These are phyloP conservation scores for Yamadazyma sp. DNA, from an alignment of 1,139 yeast genomes.

Conservation along the genomic window DNA sequence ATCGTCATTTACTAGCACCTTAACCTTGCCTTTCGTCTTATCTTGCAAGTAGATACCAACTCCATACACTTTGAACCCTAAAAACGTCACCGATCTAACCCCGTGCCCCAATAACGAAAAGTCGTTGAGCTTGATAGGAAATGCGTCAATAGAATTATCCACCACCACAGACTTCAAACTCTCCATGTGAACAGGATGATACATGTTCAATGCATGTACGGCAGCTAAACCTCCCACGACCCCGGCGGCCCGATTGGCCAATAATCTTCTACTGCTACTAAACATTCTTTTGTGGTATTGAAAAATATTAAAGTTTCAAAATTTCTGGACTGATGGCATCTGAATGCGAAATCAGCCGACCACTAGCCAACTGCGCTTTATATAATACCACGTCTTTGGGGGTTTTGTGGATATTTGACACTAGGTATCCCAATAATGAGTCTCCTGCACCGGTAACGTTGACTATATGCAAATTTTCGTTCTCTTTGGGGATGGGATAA, in stretches of 20 bases:
- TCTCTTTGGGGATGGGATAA: constrained; percentile 49
- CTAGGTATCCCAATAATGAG: constrained; percentile 57
- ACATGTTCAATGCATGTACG: constrained; percentile 7
- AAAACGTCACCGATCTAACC: constrained; percentile 75
- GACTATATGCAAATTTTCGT: constrained; percentile 29
- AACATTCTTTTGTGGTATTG: constrained; percentile 7
- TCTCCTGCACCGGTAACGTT: constrained; percentile 79
- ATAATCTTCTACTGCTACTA: constrained; percentile 1
- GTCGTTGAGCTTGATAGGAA: constrained; percentile 40
- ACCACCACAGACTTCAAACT: constrained; percentile 31
- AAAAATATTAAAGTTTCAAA: constrained; percentile 1
- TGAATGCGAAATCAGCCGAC: constrained; percentile 38
- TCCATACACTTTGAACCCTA: constrained; percentile 84
- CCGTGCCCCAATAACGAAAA: constrained; percentile 74
- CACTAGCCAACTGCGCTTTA: constrained; percentile 57
- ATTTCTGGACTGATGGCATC: constrained; percentile 26
- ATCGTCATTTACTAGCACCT: constrained; percentile 35
- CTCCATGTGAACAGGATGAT: constrained; percentile 9
- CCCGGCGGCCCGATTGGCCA: constrained; percentile 2
- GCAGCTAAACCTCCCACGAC: constrained; percentile 9
- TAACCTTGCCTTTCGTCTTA: constrained; percentile 51
- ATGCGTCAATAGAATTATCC: constrained; percentile 52
- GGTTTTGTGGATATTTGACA: constrained; percentile 17
- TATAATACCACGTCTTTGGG: constrained; percentile 34
- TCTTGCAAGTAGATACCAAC: constrained; percentile 74